Conservation (phyloP, 169 alveolate genomes). For the Theileria orientalis region DNA sequence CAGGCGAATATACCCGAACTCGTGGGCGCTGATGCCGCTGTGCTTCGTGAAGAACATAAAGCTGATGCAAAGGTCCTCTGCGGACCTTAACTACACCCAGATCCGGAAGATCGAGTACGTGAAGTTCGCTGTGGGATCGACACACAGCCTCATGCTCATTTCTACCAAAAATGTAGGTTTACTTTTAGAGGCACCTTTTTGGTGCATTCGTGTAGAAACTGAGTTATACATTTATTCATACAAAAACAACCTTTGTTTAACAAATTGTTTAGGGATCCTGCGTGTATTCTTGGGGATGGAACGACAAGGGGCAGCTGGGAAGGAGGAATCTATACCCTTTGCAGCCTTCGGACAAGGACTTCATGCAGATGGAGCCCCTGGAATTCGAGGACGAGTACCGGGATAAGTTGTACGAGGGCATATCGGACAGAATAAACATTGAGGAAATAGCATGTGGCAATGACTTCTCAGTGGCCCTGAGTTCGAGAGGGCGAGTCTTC, state of each 20-base stretch:
- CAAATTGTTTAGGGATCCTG: conserved; percentile 18
- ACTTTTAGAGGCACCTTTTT: not conserved
- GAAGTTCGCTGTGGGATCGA: conserved; percentile 46
- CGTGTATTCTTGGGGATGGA: conserved; percentile 77
- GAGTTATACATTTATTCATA: too few species aligned
- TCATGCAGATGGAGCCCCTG: conserved; percentile 1
- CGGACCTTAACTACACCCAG: conserved; percentile 16
- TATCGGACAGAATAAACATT: not conserved
- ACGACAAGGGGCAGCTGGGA: conserved; percentile 69
- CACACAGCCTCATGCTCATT: conserved; percentile 50
- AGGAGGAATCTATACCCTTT: conserved; percentile 14
- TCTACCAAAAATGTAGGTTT: conserved; percentile 3
- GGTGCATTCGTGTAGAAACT: conserved; percentile 9
- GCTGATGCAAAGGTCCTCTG: conserved; percentile 24
- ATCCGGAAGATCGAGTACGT: conserved; percentile 5
- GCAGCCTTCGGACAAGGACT: not conserved
- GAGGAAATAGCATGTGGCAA: conserved; percentile 47
- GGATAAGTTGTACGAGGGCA: not conserved
- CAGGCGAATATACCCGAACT: conserved; percentile 65
- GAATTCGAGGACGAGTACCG: conserved; percentile 1
- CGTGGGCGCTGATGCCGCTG: conserved; percentile 75
- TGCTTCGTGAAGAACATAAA: conserved; percentile 39
- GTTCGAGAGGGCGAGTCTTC: conserved; percentile 23
- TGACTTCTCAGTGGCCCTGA: conserved; percentile 54
- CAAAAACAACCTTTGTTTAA: too few species aligned